Percentiles rank a stretch among this genome's conserved stretches.
Conservation (phyloP, 495 filamentous ascomycete genomes). For the Parathielavia hyrcaniae region DNA sequence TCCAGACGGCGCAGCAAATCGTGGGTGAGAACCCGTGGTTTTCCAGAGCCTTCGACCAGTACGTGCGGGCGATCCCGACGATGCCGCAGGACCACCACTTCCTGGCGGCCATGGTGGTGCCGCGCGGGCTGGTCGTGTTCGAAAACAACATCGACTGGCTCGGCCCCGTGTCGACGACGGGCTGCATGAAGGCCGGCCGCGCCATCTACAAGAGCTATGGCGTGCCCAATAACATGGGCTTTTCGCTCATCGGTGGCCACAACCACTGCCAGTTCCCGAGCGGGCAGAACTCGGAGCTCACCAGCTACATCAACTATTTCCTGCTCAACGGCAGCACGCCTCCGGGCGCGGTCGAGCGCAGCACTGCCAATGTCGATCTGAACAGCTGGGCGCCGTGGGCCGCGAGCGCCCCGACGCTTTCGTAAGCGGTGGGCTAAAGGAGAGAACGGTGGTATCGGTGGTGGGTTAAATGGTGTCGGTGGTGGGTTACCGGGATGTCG, state of each 20-base stretch:
- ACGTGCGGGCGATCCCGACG: constrained; percentile 30
- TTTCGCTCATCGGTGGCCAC: constrained; percentile 49
- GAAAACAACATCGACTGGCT: constrained; percentile 56
- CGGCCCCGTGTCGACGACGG: constrained; percentile 46
- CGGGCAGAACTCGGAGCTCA: constrained; percentile 41
- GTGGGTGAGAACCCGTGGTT: constrained; percentile 51
- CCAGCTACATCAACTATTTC: constrained; percentile 48
- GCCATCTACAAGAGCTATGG: constrained; percentile 49
- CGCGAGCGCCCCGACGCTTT: constrained; percentile 30
- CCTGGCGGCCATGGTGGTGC: constrained; percentile 43
- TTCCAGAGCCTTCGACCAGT: constrained; percentile 39
- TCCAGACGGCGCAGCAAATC: constrained; percentile 49
- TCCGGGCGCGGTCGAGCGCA: constrained; percentile 39
- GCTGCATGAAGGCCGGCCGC: constrained; percentile 50
- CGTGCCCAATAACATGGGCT: constrained; percentile 48
- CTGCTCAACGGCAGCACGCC: constrained; percentile 26
- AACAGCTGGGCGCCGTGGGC: constrained; percentile 41
- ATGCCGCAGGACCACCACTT: constrained; percentile 50
- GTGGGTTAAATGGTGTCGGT: not conserved
- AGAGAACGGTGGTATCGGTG: not conserved
- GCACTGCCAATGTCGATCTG: constrained; percentile 32
- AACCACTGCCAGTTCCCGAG: constrained; percentile 52
- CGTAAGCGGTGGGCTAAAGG: constrained; percentile 21
- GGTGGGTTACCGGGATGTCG: not conserved
- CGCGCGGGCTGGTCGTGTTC: constrained; percentile 43